phyloP scores from a whole-genome alignment of 306 rosid species.

The Clitoria ternatea region DNA sequence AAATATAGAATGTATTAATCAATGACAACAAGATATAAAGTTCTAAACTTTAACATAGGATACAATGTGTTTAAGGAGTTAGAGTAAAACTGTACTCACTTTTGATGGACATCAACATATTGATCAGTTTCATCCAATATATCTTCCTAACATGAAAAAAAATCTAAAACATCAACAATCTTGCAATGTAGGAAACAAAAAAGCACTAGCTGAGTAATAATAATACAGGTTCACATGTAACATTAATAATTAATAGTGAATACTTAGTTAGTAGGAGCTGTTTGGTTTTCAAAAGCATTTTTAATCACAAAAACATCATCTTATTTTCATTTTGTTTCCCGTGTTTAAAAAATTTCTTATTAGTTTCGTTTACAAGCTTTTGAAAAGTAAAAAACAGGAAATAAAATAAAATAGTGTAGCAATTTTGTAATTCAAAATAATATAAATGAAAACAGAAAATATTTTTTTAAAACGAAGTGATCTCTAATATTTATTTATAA shows the following conservation, averaged over 20 bases:
- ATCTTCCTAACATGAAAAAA: slow-evolving; percentile 45
- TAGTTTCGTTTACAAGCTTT: too few relatives aligned
- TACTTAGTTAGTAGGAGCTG: too few relatives aligned
- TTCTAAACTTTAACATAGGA: neutral
- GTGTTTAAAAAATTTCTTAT: too few relatives aligned
- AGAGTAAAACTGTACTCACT: slow-evolving; percentile 36
- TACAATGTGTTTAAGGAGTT: neutral
- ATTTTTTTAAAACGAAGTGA: neutral
- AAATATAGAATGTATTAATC: neutral
- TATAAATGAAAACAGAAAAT: too few relatives aligned
- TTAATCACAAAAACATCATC: too few relatives aligned
- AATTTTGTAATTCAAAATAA: too few relatives aligned
- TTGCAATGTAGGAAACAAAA: neutral
- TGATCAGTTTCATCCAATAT: slow-evolving; percentile 80
- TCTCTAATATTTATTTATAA: too few relatives aligned
- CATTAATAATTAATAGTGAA: neutral
- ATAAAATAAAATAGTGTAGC: too few relatives aligned
- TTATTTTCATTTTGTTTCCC: too few relatives aligned
- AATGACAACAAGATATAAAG: neutral
- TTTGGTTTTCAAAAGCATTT: too few relatives aligned
- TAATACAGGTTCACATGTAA: neutral
- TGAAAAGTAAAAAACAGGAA: too few relatives aligned
- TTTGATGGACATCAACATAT: slow-evolving; percentile 69
- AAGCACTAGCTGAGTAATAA: neutral
- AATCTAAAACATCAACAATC: neutral